Evolutionary conservation across 1,139 yeast genomes (phyloP).

Genomic region (Taphrina pruni): DNA sequence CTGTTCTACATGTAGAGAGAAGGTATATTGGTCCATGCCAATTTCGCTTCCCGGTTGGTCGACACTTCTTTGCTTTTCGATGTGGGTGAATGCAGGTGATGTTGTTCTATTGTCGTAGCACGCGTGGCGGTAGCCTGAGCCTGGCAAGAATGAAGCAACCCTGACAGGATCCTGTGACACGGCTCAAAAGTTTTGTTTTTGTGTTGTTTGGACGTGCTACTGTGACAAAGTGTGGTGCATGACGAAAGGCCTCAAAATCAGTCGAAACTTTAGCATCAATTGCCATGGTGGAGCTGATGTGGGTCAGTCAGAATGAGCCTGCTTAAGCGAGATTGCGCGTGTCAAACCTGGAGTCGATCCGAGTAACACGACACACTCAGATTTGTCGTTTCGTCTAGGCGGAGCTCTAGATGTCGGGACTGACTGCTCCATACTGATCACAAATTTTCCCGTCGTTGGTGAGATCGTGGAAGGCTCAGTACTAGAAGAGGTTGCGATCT

Average conservation of each 20-base stretch:
- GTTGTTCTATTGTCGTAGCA: background rate
- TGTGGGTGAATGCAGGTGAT: background rate
- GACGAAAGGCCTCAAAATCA: slow-evolving; percentile 5
- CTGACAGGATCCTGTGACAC: no score
- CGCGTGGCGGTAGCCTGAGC: no score
- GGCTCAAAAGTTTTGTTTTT: background rate
- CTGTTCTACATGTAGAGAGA: slow-evolving; percentile 52
- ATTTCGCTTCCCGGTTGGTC: background rate
- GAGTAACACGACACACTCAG: background rate
- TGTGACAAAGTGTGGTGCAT: background rate
- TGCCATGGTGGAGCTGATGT: slow-evolving; percentile 15
- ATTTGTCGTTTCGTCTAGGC: background rate
- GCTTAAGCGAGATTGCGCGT: slow-evolving; percentile 3
- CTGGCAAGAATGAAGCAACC: no score
- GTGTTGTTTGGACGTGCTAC: background rate
- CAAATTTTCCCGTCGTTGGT: slow-evolving; percentile 17
- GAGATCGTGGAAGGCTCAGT: background rate
- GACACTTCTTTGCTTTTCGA: background rate
- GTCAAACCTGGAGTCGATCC: slow-evolving; percentile 11
- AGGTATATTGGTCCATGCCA: slow-evolving; percentile 5
- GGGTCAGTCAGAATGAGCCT: background rate
- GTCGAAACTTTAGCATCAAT: slow-evolving; percentile 13
- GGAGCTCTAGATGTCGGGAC: slow-evolving; percentile 12
- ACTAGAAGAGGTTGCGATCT: background rate
- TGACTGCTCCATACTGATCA: slow-evolving; percentile 29